Evolutionary conservation across 2,329 filamentous ascomycete genomes (phyloP).

Genomic region (Rutstroemia sydowiana): DNA sequence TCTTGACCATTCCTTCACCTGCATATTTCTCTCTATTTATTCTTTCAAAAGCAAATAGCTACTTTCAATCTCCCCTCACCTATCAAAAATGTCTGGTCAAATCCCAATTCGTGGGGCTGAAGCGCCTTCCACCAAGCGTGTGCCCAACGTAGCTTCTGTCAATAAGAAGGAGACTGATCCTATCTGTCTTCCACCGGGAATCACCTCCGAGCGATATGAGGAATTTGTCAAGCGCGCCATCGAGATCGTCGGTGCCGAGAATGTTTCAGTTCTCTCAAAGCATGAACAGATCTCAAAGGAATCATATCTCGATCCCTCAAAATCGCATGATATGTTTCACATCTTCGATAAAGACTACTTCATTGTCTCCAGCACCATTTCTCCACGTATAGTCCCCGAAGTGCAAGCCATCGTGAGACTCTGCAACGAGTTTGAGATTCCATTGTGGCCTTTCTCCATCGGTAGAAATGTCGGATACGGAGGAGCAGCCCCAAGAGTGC

Average conservation of each 20-base stretch:
- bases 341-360: constrained; percentile 38
- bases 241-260: constrained; percentile 1
- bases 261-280: constrained; percentile 9
- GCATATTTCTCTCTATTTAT: background rate
- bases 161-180: constrained; percentile 3
- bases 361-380: constrained; percentile 13
- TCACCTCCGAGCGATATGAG: constrained; percentile 6
- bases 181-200: constrained; percentile 12
- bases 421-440: constrained; percentile 37
- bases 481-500: constrained; percentile 45
- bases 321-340: constrained; percentile 33
- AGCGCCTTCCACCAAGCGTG: background rate
- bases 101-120: background rate
- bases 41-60: background rate
- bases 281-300: constrained; percentile 10
- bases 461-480: constrained; percentile 40
- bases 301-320: constrained; percentile 11
- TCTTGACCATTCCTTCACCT: background rate
- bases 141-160: background rate
- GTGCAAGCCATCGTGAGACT: constrained; percentile 40
- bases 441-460: constrained; percentile 39
- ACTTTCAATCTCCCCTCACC: background rate
- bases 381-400: constrained; percentile 32
- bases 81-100: background rate
- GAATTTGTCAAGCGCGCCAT: constrained; percentile 5